Base-by-base conservation (phyloP, 331 rosid genomes). In the Prunus yedoensis region DNA sequence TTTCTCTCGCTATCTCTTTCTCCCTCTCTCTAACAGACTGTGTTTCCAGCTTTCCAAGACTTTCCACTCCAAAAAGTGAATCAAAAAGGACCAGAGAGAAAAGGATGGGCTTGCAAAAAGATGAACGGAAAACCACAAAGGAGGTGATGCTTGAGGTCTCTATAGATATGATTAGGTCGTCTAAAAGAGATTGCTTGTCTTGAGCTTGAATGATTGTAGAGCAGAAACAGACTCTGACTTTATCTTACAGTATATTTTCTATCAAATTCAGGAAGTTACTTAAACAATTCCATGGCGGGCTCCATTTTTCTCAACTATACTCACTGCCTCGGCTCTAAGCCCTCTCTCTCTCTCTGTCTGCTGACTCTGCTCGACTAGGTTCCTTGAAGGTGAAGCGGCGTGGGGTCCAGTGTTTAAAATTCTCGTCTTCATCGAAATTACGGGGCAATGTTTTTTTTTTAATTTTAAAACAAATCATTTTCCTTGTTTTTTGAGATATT, bases 171-270 rank as follows among this genome's bases (percentile, higher is more conserved):
- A 79, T 23, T 17, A 16, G 11, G 3, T 15, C 3, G 50, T 25
- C 59, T 4, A 41, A 79, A 71, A 72, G 79, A 17, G 66, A 43
- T 54, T 52, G 47, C 64, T 80, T 77, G 85, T 75, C 81, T 69
- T 64, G 18, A 61, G 67, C 84, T 77, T 66, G 51, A 64, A 79
- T 25, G 60, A 47, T 74, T 56, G 57, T 7, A 11, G 57, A n/a
- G 50, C 25, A 58, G 60, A 79, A 76, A 17, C 73, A 65, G 75
- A 43, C 70, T 43, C 30, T n/a, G 5, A 47, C 74, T 56, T 56
- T 50, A 54, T 7, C 52, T 12, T 35, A 32, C 11, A 4, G 50
- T 12, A 12, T 65, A 3, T 11, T 2, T 25, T 16, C 62, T 1
- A 7, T 47, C 0, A 6, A 38, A 23, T 51, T 30, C 50, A 13